Percentiles rank a stretch among this genome's conserved stretches.
phyloP scores from a whole-genome alignment of 768 basidiomycete genomes.

The Suillus decipiens region DNA sequence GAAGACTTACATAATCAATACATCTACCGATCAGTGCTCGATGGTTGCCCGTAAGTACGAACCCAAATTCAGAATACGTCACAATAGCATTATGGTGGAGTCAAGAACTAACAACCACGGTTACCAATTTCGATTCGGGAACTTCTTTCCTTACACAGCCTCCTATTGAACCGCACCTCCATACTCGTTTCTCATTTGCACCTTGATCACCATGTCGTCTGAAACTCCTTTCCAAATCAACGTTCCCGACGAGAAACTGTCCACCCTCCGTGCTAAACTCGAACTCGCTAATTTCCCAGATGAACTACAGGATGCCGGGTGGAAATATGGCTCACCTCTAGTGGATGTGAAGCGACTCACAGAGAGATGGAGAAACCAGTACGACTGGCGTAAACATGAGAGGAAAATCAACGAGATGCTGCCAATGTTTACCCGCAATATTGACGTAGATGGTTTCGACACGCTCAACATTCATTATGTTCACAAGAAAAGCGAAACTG shows the following conservation, averaged over 20 bases:
- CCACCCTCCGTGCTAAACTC: constrained; percentile 47
- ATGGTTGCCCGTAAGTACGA: too few species aligned
- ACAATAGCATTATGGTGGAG: too few species aligned
- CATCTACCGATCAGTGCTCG: too few species aligned
- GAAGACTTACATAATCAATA: too few species aligned
- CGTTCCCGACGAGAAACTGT: constrained; percentile 44
- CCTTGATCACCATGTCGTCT: constrained; percentile 22
- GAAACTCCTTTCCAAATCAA: constrained; percentile 50
- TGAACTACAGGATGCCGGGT: constrained; percentile 51
- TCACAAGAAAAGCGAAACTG: constrained; percentile 48
- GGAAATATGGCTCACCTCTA: constrained; percentile 55
- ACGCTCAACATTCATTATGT: constrained; percentile 58
- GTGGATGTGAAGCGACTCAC: constrained; percentile 49
- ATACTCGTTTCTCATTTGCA: neutral
- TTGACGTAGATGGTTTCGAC: constrained; percentile 49
- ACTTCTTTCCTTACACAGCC: constrained; percentile 1
- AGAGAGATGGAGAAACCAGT: constrained; percentile 51
- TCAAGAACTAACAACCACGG: too few species aligned
- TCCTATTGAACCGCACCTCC: neutral
- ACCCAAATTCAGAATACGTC: too few species aligned
- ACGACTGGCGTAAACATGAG: constrained; percentile 59
- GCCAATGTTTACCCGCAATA: constrained; percentile 45
- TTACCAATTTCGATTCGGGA: too few species aligned
- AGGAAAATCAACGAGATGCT: constrained; percentile 40
- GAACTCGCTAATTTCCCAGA: constrained; percentile 52